phyloP scores from a whole-genome alignment of 139 green algal genomes.

The Edaphochlamys debaryana region DNA sequence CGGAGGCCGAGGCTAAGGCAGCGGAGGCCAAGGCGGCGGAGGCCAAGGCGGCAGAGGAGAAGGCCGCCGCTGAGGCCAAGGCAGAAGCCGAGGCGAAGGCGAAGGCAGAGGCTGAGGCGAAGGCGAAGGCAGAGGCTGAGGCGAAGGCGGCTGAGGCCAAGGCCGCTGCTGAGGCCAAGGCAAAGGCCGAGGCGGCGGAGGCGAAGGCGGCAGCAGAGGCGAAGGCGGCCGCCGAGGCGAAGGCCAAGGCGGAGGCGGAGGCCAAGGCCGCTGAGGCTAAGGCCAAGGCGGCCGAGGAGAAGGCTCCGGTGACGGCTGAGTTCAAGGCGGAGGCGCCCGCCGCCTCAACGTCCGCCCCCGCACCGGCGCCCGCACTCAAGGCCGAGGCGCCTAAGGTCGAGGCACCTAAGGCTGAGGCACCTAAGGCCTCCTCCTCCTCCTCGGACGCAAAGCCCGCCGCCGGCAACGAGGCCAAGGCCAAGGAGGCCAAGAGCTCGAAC shows the following conservation, averaged over 20 bases:
- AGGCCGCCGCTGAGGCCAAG: not conserved
- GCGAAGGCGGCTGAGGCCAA: not conserved
- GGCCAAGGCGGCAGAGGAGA: not conserved
- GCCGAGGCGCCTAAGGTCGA: too few relatives aligned
- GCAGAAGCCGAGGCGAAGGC: not conserved
- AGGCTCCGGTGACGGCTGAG: not conserved
- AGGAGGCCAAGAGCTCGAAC: not conserved
- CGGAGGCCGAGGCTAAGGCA: not conserved
- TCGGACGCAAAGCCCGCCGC: not conserved
- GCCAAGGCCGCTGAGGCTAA: not conserved
- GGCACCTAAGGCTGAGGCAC: too few relatives aligned
- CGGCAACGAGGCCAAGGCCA: not conserved
- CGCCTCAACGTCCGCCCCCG: not conserved
- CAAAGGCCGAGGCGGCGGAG: not conserved
- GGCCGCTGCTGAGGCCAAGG: not conserved
- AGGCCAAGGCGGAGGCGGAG: conserved; percentile 1
- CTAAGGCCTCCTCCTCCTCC: not conserved
- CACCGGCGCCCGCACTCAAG: too few relatives aligned
- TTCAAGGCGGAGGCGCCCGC: not conserved
- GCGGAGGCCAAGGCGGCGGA: not conserved
- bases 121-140: not conserved
- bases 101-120: not conserved
- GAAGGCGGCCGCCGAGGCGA: not conserved
- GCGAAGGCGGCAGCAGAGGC: not conserved
- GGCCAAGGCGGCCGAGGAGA: not conserved